Percentiles rank a stretch among this genome's conserved stretches.
phyloP scores from a whole-genome alignment of 2,329 filamentous ascomycete genomes.

The Diaporthe amygdali region DNA sequence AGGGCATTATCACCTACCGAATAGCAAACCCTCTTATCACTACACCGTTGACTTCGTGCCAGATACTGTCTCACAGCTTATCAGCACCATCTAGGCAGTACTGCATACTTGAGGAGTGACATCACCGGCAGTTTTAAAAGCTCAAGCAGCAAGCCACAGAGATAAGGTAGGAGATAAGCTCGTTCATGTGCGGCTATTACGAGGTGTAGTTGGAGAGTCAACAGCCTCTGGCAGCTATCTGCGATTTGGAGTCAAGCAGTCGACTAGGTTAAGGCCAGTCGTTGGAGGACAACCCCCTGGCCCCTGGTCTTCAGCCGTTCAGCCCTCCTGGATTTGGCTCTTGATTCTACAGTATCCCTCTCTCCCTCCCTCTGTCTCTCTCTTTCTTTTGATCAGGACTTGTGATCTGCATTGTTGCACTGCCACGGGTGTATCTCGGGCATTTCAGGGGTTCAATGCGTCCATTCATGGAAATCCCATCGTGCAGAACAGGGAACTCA shows the following conservation, averaged over 20 bases:
- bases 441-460: neutral
- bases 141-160: slow-evolving; percentile 3
- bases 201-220: neutral
- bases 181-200: neutral
- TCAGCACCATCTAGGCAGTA: neutral
- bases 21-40: neutral
- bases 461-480: neutral
- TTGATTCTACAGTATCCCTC: too few species aligned
- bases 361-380: too few species aligned
- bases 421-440: slow-evolving; percentile 5
- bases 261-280: neutral
- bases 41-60: neutral
- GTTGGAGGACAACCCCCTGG: neutral
- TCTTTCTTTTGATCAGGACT: too few species aligned
- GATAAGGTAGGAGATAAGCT: slow-evolving; percentile 14
- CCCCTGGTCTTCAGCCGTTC: neutral
- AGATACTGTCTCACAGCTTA: neutral
- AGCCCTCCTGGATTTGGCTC: neutral
- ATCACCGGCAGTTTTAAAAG: slow-evolving; percentile 2
- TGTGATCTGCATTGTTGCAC: neutral
- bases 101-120: neutral
- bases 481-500: neutral
- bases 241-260: neutral
- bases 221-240: neutral
- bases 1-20: neutral